A percentile compares a stretch with the other conserved stretches of the same genome.
Conservation (phyloP, 2,329 filamentous ascomycete genomes). For the Hymenoscyphus occultus region DNA sequence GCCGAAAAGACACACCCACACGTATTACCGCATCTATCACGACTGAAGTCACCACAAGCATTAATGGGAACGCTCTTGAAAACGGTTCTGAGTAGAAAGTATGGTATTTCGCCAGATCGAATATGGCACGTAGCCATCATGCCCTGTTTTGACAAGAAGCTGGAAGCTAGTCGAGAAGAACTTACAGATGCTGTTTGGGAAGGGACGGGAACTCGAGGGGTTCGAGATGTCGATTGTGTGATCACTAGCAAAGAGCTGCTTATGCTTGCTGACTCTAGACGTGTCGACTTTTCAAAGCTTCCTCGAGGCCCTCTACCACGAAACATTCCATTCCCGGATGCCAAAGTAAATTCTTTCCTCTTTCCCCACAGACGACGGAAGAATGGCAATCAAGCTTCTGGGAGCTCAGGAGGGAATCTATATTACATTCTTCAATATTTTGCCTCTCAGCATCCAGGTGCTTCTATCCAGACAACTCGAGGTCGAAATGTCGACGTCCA, state of each 20-base stretch:
- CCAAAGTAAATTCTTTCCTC: conserved; percentile 67
- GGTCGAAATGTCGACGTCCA: conserved; percentile 90
- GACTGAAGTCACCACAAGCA: conserved; percentile 90
- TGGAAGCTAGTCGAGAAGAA: conserved; percentile 91
- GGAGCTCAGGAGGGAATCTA: conserved; percentile 85
- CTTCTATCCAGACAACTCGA: conserved; percentile 65
- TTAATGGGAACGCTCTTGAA: conserved; percentile 88
- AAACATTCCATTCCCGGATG: conserved; percentile 67
- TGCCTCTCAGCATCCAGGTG: conserved; percentile 67
- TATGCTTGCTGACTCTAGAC: conserved; percentile 79
- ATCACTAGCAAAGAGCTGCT: conserved; percentile 95
- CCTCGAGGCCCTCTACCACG: conserved; percentile 55
- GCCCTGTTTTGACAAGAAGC: conserved; percentile 99
- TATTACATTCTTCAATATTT: conserved; percentile 78
- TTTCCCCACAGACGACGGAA: conserved; percentile 54
- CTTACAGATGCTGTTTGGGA: conserved; percentile 79
- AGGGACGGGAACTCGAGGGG: conserved; percentile 49
- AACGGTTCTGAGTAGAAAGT: conserved; percentile 70
- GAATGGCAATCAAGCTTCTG: conserved; percentile 53
- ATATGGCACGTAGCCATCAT: conserved; percentile 97
- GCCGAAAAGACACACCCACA: conserved; percentile 97
- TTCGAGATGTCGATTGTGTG: conserved; percentile 94
- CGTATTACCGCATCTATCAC: conserved; percentile 84
- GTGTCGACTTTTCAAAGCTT: conserved; percentile 71
- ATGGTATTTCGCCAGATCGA: conserved; percentile 69